Evolutionary conservation across 306 rosid species (phyloP), one percentile per base, ranked within the genome.

Genomic region (Oxytropis ochrocephala): DNA sequence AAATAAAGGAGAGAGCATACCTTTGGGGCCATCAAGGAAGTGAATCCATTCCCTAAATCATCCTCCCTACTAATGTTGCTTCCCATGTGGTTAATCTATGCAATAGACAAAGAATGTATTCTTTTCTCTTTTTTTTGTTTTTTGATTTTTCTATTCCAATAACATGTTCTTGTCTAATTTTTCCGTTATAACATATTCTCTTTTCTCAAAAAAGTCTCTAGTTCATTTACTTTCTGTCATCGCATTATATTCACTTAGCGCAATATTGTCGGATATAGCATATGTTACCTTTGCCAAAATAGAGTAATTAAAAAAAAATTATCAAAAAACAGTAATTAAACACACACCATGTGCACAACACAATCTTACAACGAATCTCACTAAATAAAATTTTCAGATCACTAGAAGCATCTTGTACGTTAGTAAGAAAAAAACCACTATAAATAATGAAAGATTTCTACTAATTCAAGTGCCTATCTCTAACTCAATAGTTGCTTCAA

Each of bases 381-480:
- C n/a, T n/a, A n/a, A n/a, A n/a, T n/a, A n/a, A n/a, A 39, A 14
- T 53, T 48, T 65, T 10, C 10, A 12, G 9, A 19, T 29, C 12
- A 2, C 55, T 50, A 4, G 27, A 41, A 59, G 14, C 66, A 11
- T 39, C 44, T 44, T 63, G 29, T 9, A 19, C 39, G 16, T 16
- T 11, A 64, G 33, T 36, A 35, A 59, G 32, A 75, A 61, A 5
- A 75, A 61, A 5, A 21, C 35, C 69, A 4, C 38, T 78, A 82
- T 82, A 82, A 78, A 78, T 60, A 47, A n/a, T 16, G 36, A 82
- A 14, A 19, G 35, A 24, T 64, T 3, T 16, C 56, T 27, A 19
- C 58, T 51, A 68, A 49, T 35, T 36, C 41, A 74, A 7, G 16
- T 46, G 14, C 48, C 48, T 21, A 51, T 36, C 10, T 0, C 3